Evolutionary conservation across 768 basidiomycete species (phyloP), one percentile per base, ranked within the genome.

Genomic region (Lentinula edodes): DNA sequence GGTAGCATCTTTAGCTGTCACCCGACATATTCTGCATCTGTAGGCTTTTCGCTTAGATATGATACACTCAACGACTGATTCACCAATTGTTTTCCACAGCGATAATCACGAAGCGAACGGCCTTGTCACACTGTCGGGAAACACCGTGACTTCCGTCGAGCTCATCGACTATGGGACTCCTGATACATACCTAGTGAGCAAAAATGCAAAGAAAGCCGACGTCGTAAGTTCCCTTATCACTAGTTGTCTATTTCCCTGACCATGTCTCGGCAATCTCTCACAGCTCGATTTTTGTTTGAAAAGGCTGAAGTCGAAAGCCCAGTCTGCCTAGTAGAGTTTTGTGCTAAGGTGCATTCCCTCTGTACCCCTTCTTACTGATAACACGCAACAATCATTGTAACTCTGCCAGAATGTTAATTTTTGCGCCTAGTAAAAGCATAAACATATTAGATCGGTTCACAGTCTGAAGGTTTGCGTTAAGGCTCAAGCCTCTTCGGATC

Each of bases 401-500:
- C 28, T 28, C 28, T 28, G 28, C 28, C 28, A 3, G 28, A 28
- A 28, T 28, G 28, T 28, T 28, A 28, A 28, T 28, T 28, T 28
- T 2, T 28, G 28, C 28, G 28, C 28, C 28, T 28, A 28, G 2
- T 28, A 28, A 28, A 28, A 28, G 28, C 28, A 28, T 28, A 28
- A 28, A 28, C 2, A 28, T 3, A 3, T 28, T 28, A 28, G 28
- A 28, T 28, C 28, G 28, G 28, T 28, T 28, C 5, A 39, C 13
- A 8, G 38, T 39, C 3, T 9, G 3, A 28, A 39, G 9, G 38
- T 1, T 39, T 13, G 35, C 51, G 48, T 77, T 74, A 98, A 46
- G 95, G 95, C 66, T 92, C 91, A 66, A 98, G 78, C 61, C 96
- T 82, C 78, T 94, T 96, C 61, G 97, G 97, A 77, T 98, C 97